phyloP scores from a whole-genome alignment of 1,139 yeast genomes.

The Magnusiomyces suaveolens region DNA sequence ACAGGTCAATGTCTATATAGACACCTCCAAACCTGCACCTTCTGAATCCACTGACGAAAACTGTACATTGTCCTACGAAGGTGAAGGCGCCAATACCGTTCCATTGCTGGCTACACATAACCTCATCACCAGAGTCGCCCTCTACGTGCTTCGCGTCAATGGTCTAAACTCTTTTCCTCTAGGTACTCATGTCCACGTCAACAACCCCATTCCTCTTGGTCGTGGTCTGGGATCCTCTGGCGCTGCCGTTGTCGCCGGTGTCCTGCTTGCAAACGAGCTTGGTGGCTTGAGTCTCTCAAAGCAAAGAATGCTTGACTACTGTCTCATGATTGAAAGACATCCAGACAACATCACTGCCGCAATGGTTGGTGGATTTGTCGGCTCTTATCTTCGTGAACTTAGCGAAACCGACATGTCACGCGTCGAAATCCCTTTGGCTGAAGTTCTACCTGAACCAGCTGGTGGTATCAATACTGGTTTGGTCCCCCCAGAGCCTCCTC shows the following conservation, averaged over 20 bases:
- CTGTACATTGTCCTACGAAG: constrained; percentile 61
- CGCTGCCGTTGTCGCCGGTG: constrained; percentile 98
- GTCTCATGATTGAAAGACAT: constrained; percentile 93
- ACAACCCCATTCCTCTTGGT: constrained; percentile 89
- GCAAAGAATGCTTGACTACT: constrained; percentile 81
- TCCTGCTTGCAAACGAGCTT: constrained; percentile 74
- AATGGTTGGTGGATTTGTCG: constrained; percentile 97
- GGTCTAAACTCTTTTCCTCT: constrained; percentile 62
- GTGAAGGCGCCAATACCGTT: constrained; percentile 68
- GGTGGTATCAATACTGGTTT: constrained; percentile 58
- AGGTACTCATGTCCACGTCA: constrained; percentile 75
- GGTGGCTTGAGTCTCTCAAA: constrained; percentile 66
- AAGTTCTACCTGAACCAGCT: constrained; percentile 70
- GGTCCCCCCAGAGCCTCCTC: constrained; percentile 72
- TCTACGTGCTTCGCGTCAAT: constrained; percentile 80
- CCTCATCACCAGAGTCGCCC: constrained; percentile 83
- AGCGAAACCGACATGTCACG: constrained; percentile 58
- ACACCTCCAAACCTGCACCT: constrained; percentile 36
- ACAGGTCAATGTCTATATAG: constrained; percentile 57
- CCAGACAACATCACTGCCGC: constrained; percentile 98
- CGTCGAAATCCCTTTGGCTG: constrained; percentile 73
- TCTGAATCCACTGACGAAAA: constrained; percentile 38
- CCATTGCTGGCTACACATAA: constrained; percentile 70
- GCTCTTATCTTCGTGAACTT: constrained; percentile 80
- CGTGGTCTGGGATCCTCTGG: constrained; percentile 98